Conservation (phyloP, 805 yeast genomes). For the Starmerella khaoyaiensis region DNA sequence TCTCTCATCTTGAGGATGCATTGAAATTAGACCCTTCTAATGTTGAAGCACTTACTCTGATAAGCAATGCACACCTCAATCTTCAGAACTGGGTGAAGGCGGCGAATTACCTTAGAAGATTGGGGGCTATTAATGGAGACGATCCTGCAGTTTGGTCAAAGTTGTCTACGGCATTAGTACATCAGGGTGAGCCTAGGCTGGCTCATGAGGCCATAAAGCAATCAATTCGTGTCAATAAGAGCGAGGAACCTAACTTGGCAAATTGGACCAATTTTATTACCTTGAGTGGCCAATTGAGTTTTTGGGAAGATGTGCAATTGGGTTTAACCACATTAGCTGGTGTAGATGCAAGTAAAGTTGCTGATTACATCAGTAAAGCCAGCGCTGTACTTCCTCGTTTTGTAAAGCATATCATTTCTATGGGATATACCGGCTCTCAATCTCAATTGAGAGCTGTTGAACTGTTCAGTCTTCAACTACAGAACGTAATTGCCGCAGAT, state of each 20-base stretch:
- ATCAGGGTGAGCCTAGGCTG: slow-evolving; percentile 50
- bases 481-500: slow-evolving; percentile 46
- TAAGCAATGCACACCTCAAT: slow-evolving; percentile 83
- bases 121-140: slow-evolving; percentile 72
- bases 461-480: slow-evolving; percentile 48
- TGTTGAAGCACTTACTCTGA: slow-evolving; percentile 77
- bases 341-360: slow-evolving; percentile 48
- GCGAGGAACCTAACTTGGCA: slow-evolving; percentile 64
- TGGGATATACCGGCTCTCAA: slow-evolving; percentile 3
- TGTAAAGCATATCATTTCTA: slow-evolving; percentile 3
- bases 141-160: slow-evolving; percentile 85
- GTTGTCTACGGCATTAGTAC: slow-evolving; percentile 64
- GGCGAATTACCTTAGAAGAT: slow-evolving; percentile 82
- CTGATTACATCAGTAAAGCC: slow-evolving; percentile 32
- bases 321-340: slow-evolving; percentile 58
- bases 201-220: slow-evolving; percentile 76
- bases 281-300: slow-evolving; percentile 68
- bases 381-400: slow-evolving; percentile 12
- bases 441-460: slow-evolving; percentile 8
- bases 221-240: slow-evolving; percentile 53
- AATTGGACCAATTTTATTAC: slow-evolving; percentile 78
- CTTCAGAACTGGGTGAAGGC: slow-evolving; percentile 58
- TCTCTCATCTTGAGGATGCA: slow-evolving; percentile 62
- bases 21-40: slow-evolving; percentile 58
- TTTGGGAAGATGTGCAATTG: slow-evolving; percentile 76